phyloP scores from a whole-genome alignment of 768 basidiomycete species.

The Sporobolomyces pararoseus region DNA sequence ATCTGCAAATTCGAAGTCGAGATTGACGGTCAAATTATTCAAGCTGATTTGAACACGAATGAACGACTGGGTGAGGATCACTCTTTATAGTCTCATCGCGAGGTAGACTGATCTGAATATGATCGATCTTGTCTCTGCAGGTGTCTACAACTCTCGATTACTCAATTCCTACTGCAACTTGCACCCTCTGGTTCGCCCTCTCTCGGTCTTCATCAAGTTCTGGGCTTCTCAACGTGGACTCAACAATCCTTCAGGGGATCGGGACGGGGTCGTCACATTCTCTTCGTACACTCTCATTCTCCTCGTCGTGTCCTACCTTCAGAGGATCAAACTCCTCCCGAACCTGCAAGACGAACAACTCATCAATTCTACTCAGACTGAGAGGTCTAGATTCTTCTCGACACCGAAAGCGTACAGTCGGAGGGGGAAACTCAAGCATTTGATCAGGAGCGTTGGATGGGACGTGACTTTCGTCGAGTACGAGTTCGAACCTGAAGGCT shows the following conservation, averaged over 20 bases:
- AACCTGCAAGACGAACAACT: conserved; percentile 40
- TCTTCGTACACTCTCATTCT: conserved; percentile 63
- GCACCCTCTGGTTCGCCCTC: conserved; percentile 51
- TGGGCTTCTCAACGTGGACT: conserved; percentile 61
- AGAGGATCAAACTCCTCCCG: conserved; percentile 47
- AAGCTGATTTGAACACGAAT: conserved; percentile 59
- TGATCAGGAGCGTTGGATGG: conserved; percentile 28
- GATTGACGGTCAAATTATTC: conserved; percentile 31
- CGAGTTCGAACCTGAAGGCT: conserved; percentile 10
- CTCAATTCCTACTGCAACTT: conserved; percentile 57
- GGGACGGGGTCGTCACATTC: conserved; percentile 51
- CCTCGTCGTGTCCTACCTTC: conserved; percentile 62
- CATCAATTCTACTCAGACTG: conserved; percentile 19
- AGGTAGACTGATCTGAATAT: no score
- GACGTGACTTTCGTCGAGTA: conserved; percentile 39
- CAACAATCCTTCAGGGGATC: conserved; percentile 53
- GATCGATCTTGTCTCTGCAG: neutral
- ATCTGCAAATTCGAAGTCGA: conserved; percentile 42
- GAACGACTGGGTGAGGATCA: conserved; percentile 59
- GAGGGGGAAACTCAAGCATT: neutral
- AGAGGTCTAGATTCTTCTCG: conserved; percentile 29
- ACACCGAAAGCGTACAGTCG: conserved; percentile 21
- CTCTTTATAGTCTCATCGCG: no score
- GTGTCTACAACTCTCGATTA: conserved; percentile 52
- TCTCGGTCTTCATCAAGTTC: conserved; percentile 57